Base-by-base conservation (phyloP, 257 asterid genomes). In the Plectranthus barbatus region DNA sequence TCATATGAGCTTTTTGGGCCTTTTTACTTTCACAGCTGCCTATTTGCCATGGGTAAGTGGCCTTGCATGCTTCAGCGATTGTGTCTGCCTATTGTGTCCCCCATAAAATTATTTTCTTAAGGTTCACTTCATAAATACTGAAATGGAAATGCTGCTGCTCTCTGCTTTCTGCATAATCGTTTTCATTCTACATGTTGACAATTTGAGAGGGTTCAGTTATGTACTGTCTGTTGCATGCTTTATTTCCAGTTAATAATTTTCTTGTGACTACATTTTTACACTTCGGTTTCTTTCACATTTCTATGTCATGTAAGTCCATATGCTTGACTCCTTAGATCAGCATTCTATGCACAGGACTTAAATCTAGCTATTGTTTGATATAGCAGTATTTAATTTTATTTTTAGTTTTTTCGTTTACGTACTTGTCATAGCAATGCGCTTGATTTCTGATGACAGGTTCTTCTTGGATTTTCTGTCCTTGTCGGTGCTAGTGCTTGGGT, bases 401-500 rank as follows among this genome's bases (percentile, higher is more conserved):
- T 36, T 18, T 1, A 1, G 18, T 61, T 63, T 20, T 29, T 74
- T 46, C 17, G 17, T 64, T 17, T 47, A 34, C 40, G 2, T 54
- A 31, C 23, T 29, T 57, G 48, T 63, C 54, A 63, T 69, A 44
- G 19, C 62, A 26, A 46, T 44, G 23, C 5, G 13, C 37, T 15
- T 4, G 39, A 53, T 34, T 33, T 55, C 46, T 18, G 52, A 20
- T 49, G 66, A 65, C 94, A 92, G 99, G 97, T 92, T 63, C 97
- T 89, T 62, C 84, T 92, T 56, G 96, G 96, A 48, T 93, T 93
- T 74, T 93, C 99, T 26, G 88, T 93, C 64, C 97, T 93, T 56
- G 97, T 93, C 75, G 99, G 99, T 60, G 95, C 99, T 75, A 90
- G 94, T 74, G 88, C 97, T 66, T 92, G 99, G 99, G 97, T 87